Percentiles rank a stretch among this genome's conserved stretches.
Evolutionary conservation across 176 grass and related monocot genomes (phyloP).

Genomic region (Chrysopogon serrulatus): DNA sequence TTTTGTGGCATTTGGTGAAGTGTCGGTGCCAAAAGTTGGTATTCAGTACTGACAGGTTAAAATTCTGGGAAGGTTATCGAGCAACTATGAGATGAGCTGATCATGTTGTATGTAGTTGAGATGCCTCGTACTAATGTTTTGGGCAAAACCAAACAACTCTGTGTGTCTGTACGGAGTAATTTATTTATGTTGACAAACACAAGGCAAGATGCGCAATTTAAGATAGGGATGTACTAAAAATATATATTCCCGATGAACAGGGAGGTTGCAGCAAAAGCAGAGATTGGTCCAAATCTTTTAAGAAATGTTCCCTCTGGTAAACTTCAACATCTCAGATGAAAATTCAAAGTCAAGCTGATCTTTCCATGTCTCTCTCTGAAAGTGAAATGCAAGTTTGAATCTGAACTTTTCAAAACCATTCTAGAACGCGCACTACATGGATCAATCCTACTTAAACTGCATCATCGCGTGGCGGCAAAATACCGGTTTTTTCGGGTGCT

Average conservation of each 20-base stretch:
- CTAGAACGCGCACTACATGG: not conserved
- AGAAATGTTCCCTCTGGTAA: not conserved
- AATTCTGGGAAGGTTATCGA: not conserved
- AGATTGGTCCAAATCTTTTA: not conserved
- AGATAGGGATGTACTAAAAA: not conserved
- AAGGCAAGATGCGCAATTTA: constrained; percentile 2
- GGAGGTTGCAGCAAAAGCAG: not conserved
- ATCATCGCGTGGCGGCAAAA: not conserved
- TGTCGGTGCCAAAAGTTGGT: not conserved
- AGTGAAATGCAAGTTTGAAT: not conserved
- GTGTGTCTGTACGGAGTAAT: not conserved
- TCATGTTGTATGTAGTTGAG: not conserved
- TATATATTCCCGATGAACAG: not conserved
- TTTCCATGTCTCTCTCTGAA: not conserved
- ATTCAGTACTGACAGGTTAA: not conserved
- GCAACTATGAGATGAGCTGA: not conserved
- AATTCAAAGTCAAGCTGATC: not conserved
- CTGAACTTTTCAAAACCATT: constrained; percentile 9
- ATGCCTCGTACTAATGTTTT: not conserved
- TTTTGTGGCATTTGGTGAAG: not conserved
- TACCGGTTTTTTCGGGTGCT: constrained; percentile 2
- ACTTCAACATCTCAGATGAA: not conserved
- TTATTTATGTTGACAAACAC: not conserved
- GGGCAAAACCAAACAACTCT: constrained; percentile 10
- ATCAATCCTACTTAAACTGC: not conserved